Evolutionary conservation across 2,329 filamentous ascomycete genomes (phyloP).

Genomic region (Pyrenochaeta sp.): DNA sequence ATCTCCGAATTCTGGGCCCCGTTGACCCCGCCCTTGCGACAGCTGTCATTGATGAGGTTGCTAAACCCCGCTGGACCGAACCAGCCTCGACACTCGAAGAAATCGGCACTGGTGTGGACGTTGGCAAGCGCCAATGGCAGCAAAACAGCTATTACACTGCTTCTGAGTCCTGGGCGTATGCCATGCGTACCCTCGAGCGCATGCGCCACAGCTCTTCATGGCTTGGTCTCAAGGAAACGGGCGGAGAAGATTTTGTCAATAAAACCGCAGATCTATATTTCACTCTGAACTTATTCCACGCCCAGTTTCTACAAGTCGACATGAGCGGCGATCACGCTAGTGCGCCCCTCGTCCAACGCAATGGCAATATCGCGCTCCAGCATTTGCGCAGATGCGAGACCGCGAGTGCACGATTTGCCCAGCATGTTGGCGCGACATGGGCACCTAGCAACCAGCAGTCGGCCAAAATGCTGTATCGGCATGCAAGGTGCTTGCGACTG

Average conservation of each 20-base stretch:
- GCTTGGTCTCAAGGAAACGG: conserved; percentile 23
- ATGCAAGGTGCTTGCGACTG: conserved; percentile 31
- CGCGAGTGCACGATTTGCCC: conserved; percentile 31
- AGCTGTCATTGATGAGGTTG: conserved; percentile 20
- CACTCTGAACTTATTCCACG: conserved; percentile 34
- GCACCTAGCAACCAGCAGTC: conserved; percentile 30
- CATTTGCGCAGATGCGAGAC: conserved; percentile 33
- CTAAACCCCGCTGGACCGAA: conserved; percentile 35
- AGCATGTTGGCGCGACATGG: conserved; percentile 36
- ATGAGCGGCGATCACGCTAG: conserved; percentile 21
- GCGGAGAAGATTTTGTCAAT: conserved; percentile 36
- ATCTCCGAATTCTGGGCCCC: conserved; percentile 26
- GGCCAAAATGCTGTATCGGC: conserved; percentile 35
- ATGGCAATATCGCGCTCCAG: conserved; percentile 20
- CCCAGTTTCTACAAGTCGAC: conserved; percentile 34
- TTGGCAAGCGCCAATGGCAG: conserved; percentile 40
- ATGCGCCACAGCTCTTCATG: conserved; percentile 40
- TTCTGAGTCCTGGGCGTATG: conserved; percentile 31
- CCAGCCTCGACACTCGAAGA: conserved; percentile 32
- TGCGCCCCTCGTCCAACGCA: conserved; percentile 14
- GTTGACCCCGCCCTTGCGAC: conserved; percentile 22
- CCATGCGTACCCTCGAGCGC: conserved; percentile 36
- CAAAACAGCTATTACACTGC: conserved; percentile 29
- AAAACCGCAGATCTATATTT: conserved; percentile 35
- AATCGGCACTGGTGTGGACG: conserved; percentile 35